Percentiles rank a stretch among this genome's conserved stretches.
phyloP scores from a whole-genome alignment of 768 basidiomycete genomes.

The Termitomyces sp. region DNA sequence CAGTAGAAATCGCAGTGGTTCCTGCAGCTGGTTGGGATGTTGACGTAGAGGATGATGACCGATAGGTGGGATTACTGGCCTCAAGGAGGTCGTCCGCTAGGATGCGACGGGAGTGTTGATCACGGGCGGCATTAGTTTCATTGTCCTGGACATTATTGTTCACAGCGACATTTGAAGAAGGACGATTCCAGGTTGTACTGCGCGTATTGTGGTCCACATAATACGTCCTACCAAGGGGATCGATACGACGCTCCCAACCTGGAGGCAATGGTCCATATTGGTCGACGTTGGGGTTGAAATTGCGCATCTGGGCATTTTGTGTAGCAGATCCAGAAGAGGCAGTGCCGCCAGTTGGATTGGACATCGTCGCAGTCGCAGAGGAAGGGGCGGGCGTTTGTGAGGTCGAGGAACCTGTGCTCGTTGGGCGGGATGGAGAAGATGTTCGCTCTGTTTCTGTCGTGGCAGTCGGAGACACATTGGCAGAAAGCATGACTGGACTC shows the following conservation, averaged over 20 bases:
- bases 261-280: constrained; percentile 86
- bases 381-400: constrained; percentile 18
- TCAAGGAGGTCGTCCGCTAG: constrained; percentile 87
- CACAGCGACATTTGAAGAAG: constrained; percentile 67
- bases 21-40: constrained; percentile 19
- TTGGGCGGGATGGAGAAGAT: constrained; percentile 24
- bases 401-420: constrained; percentile 15
- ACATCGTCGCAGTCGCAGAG: constrained; percentile 17
- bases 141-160: constrained; percentile 68
- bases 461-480: constrained; percentile 18
- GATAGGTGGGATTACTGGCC: constrained; percentile 44
- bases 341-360: constrained; percentile 12
- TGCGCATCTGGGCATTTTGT: constrained; percentile 56
- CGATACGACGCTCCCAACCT: constrained; percentile 97
- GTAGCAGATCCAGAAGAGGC: constrained; percentile 34
- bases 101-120: constrained; percentile 79
- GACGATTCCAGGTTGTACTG: constrained; percentile 96
- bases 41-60: constrained; percentile 16
- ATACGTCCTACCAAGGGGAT: constrained; percentile 93
- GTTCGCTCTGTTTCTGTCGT: constrained; percentile 19
- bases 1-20: constrained; percentile 33
- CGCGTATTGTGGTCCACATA: constrained; percentile 99
- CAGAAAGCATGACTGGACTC: constrained; percentile 35
- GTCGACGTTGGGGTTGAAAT: constrained; percentile 94
- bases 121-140: constrained; percentile 81